Base-by-base conservation (phyloP, 1,139 yeast genomes). In the Nadsonia starkeyi-henricii region DNA sequence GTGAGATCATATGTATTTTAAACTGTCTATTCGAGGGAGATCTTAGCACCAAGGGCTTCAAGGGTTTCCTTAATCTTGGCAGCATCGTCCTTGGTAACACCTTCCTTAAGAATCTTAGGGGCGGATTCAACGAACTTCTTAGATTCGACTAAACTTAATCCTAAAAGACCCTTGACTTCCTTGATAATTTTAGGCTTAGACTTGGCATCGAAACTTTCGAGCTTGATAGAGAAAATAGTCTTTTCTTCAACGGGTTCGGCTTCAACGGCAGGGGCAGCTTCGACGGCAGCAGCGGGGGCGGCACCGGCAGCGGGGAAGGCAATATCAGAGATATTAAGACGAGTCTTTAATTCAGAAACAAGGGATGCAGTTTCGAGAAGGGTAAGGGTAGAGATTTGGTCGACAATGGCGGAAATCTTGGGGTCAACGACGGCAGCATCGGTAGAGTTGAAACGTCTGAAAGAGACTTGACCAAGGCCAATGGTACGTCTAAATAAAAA, bases 61-160 rank as follows among this genome's bases (percentile, higher is more conserved):
- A 93, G 76, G 53, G 95, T 80, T 55, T 85, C 76, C 75, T 91
- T 91, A 66, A 91, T 85, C 77, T 85, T 84, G 60, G 85, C 94
- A 54, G 93, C 93, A 61, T 84, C 48, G 64, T 84, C 95, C 74
- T 85, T 84, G 53, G 88, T 79, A 51, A 84, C 85, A 57, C 82
- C 82, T 60, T 84, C 95, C 71, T 85, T 85, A 68, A 84, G 75
- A 46, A 85, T 74, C 75, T 91, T 91, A 59, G 99, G 99, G 54
- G 98, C 97, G 61, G 89, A 72, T 72, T 91, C 99, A 52, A 93
- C 99, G 58, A 91, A 85, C 73, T 91, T 91, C 79, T 91, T 93
- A 54, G 96, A 85, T 65, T 91, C 98, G 53, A 91, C 98, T 58
- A 91, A 76, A 18, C 96, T 86, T 62, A 91, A 75, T 9, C 96